Percentiles rank a stretch among this genome's conserved stretches.
Conservation (phyloP, 768 basidiomycete species). For the Naganishia friedmannii region DNA sequence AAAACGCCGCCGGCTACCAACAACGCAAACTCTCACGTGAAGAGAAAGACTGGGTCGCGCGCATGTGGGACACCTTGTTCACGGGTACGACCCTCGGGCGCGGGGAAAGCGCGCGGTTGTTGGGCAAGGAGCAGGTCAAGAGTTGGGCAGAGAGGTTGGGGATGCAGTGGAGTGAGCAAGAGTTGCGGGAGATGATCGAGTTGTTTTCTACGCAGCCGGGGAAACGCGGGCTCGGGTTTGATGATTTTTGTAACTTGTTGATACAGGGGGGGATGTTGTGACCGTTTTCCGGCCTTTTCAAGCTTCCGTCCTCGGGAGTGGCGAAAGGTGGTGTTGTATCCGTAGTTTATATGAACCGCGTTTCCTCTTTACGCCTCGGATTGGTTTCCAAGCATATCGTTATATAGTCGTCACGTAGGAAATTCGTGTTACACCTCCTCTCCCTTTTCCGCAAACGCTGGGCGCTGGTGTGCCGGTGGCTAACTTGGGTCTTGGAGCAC, state of each 20-base stretch:
- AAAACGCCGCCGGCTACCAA: background rate
- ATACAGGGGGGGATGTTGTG: slow-evolving; percentile 45
- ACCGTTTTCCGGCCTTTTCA: background rate
- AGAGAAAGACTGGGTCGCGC: slow-evolving; percentile 43
- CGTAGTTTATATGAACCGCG: background rate
- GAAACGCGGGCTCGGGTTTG: slow-evolving; percentile 43
- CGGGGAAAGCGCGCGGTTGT: slow-evolving; percentile 28
- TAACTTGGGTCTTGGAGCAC: slow-evolving; percentile 49
- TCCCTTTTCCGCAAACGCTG: no score
- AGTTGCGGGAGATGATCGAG: slow-evolving; percentile 51
- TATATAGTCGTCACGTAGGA: background rate
- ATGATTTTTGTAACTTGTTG: slow-evolving; percentile 49
- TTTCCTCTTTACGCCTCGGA: background rate
- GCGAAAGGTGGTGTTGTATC: background rate
- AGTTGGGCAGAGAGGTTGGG: slow-evolving; percentile 43
- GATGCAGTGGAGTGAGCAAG: slow-evolving; percentile 48
- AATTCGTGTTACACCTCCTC: background rate
- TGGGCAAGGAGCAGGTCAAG: slow-evolving; percentile 46
- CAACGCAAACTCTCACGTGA: slow-evolving; percentile 32
- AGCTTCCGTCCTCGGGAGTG: no score
- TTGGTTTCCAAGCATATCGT: background rate
- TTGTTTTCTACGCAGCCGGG: slow-evolving; percentile 50
- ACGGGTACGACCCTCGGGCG: slow-evolving; percentile 19
- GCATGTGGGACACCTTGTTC: slow-evolving; percentile 47
- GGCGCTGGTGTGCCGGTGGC: background rate